Evolutionary conservation across 2,329 filamentous ascomycete genomes (phyloP).

Genomic region (Fusarium brevicatenulatum): DNA sequence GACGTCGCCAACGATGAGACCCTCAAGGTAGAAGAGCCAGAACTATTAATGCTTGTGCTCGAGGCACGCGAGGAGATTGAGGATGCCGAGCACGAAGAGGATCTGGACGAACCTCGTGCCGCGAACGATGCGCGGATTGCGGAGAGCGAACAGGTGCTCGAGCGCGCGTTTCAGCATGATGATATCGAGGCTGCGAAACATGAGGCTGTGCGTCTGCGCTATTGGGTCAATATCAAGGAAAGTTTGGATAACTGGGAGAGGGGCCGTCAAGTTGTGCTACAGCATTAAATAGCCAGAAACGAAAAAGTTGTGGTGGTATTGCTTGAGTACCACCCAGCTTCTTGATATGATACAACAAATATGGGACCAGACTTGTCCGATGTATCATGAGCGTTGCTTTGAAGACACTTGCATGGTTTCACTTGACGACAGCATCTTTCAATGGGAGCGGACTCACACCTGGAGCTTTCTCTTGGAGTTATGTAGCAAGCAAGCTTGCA

Average conservation of each 20-base stretch:
- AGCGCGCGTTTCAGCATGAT: slow-evolving; percentile 70
- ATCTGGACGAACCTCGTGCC: slow-evolving; percentile 66
- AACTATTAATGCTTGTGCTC: slow-evolving; percentile 80
- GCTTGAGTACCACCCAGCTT: background rate
- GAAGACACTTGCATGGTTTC: background rate
- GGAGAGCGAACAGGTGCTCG: slow-evolving; percentile 71
- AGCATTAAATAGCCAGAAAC: slow-evolving; percentile 53
- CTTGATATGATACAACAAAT: background rate
- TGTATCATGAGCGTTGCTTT: background rate
- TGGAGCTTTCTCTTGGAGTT: background rate
- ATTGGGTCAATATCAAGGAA: slow-evolving; percentile 90
- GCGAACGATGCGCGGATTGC: slow-evolving; percentile 76
- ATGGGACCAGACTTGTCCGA: background rate
- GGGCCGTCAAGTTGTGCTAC: slow-evolving; percentile 69
- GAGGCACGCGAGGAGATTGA: slow-evolving; percentile 82
- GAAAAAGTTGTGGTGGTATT: background rate
- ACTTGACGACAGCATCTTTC: background rate
- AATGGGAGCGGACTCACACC: background rate
- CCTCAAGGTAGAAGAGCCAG: slow-evolving; percentile 72
- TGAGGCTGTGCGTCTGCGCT: slow-evolving; percentile 82
- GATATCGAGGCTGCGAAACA: slow-evolving; percentile 73
- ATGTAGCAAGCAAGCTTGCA: slow-evolving; percentile 2
- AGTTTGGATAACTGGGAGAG: slow-evolving; percentile 85
- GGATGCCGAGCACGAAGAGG: slow-evolving; percentile 73
- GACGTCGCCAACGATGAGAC: slow-evolving; percentile 84